Evolutionary conservation across 768 basidiomycete species (phyloP), one percentile per base, ranked within the genome.

Genomic region (Hebeloma cylindrosporum): DNA sequence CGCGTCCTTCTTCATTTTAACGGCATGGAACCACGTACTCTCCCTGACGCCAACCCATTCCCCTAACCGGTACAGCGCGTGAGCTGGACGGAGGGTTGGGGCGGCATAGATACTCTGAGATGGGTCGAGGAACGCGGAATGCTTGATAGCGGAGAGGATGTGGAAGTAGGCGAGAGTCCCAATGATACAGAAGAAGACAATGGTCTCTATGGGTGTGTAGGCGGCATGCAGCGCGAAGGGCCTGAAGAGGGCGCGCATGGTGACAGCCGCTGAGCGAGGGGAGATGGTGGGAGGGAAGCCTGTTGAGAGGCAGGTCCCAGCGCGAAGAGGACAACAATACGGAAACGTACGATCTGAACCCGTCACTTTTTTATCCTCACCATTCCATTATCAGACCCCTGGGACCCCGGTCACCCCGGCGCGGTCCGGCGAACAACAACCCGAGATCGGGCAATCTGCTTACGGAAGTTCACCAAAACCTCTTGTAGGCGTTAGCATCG

Each of bases 131-230:
- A 93, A 89, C 2, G 88, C 76, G 0, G 88, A 91, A 58, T 93
- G 83, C 58, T 94, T 93, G 60, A 98, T 88, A 40, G 88, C 88
- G 44, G 80, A 80, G 48, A 99, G 79, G 54, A 96, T 77, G 59
- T 95, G 93, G 64, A 98, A 96, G 66, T 98, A 98, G 35, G 91
- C 88, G 40, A 98, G 78, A 1, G 96, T 98, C 16, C 88, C 87
- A 48, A 94, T 64, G 58, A 93, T 81, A 64, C 84, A 90, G 72
- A 91, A 87, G 63, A 83, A 80, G 45, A 96, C 93, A 52, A 96
- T 92, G 6, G 88, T 87, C 60, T 97, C 94, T 51, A 91, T 88
- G 37, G 88, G 88, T 4, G 74, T 82, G 62, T 81, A 81, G 11
- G 84, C 85, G 1, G 86, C 82, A 51, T 85, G 83, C 10, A 75